Base-by-base conservation (phyloP, 208 protist species). In the Trypanosomatidae sp. region DNA sequence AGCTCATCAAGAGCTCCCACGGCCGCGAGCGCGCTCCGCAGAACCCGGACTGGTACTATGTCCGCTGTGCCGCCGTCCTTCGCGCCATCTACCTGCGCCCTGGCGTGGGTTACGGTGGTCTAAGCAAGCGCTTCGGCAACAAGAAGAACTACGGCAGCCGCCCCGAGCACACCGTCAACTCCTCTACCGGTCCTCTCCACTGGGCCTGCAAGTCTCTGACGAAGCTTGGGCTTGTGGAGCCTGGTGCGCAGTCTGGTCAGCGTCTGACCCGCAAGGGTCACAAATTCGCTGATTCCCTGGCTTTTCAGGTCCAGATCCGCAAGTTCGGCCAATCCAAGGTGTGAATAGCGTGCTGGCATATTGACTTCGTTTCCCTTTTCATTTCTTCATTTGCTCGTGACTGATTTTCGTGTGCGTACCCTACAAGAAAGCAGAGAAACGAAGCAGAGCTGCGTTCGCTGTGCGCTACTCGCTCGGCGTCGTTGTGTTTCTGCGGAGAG, bases 31-130 rank as follows among this genome's bases (percentile, higher is more conserved):
- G 98, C 65, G 92, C 97, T 74, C 98, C 98, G 67, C 91, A 95
- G 81, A 97, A 99, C 89, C 88, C 94, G 71, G 98, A 99, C 92
- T 99, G 98, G 98, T 99, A 98, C 88, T 99, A 98, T 92, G 91
- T 99, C 85, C 97, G 98, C 76, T 92, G 88, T 76, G 98, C 98
- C 66, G 92, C 98, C 64, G 91, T 99, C 41, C 97, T 99, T 69
- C 98, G 98, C 87, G 94, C 97, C 76, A 86, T 99, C 73, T 99
- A 99, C 91, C 73, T 99, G 44, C 95, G 96, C 84, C 92, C 93
- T 52, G 95, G 95, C 71, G 89, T 93, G 36, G 98, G 98, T 82
- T 98, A 99, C 77, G 97, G 91, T 62, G 88, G 87, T 47, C 92
- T 98, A 53, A 96, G 88, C 89, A 96, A 96, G 84, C 90, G 90